A percentile compares a stretch with the other conserved stretches of the same genome.
Conservation (phyloP, 73 alveolate species). For the Uronychia setigera region DNA sequence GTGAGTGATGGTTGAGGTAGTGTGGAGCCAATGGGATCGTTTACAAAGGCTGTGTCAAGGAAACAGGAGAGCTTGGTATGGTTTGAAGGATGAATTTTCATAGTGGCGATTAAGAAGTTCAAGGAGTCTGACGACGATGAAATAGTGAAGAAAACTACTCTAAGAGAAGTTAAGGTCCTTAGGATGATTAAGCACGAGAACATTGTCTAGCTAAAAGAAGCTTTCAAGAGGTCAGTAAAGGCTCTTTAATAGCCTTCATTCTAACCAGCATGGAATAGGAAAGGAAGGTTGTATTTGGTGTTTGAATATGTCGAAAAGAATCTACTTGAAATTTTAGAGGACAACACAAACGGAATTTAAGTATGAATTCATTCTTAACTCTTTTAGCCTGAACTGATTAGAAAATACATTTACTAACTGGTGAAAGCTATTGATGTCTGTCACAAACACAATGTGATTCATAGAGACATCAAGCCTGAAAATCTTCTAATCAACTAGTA, state of each 20-base stretch:
- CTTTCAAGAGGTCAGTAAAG: slow-evolving; percentile 79
- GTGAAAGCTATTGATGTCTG: slow-evolving; percentile 63
- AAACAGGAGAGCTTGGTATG: slow-evolving; percentile 71
- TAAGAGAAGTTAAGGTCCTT: slow-evolving; percentile 94
- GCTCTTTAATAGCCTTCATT: not conserved
- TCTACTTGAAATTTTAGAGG: slow-evolving; percentile 95
- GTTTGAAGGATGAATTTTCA: not conserved
- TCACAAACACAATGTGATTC: slow-evolving; percentile 72
- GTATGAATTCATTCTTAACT: slow-evolving; percentile 35
- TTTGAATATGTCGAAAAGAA: slow-evolving; percentile 97
- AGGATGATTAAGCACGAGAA: slow-evolving; percentile 89
- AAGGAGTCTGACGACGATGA: slow-evolving; percentile 97
- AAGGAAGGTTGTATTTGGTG: slow-evolving; percentile 93
- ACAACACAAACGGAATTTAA: slow-evolving; percentile 89
- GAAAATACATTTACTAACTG: slow-evolving; percentile 67
- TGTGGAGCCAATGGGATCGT: slow-evolving; percentile 97
- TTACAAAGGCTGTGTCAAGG: slow-evolving; percentile 85
- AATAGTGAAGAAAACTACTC: slow-evolving; percentile 88
- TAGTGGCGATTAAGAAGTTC: slow-evolving; percentile 97
- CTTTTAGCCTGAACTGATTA: slow-evolving; percentile 50
- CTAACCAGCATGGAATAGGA: slow-evolving; percentile 43
- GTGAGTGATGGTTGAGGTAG: no score
- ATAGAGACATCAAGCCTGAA: slow-evolving; percentile 91
- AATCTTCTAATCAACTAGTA: slow-evolving; percentile 70
- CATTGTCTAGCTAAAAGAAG: slow-evolving; percentile 94